Evolutionary conservation across 805 yeast genomes (phyloP).

Genomic region (Ogataea wickerhamii): DNA sequence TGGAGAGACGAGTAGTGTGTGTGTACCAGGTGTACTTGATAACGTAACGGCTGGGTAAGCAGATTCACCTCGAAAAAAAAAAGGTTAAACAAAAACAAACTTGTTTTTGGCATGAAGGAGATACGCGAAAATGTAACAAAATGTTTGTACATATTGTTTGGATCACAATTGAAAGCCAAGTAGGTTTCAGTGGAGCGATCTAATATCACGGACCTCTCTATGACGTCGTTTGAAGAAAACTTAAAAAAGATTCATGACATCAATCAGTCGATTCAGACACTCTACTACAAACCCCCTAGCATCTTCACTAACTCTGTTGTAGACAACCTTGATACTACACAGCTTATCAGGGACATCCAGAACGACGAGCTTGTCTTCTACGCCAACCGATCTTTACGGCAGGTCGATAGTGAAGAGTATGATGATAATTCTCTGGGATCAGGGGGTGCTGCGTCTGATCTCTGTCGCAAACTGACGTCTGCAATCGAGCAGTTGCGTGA

Average conservation of each 20-base stretch:
- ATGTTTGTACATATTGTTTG: too few species aligned
- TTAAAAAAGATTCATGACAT: constrained; percentile 15
- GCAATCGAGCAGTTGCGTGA: constrained; percentile 13
- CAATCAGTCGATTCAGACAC: constrained; percentile 20
- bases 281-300: constrained; percentile 20
- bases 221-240: constrained; percentile 17
- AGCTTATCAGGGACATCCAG: constrained; percentile 23
- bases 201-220: too few species aligned
- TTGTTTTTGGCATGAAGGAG: too few species aligned
- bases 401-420: constrained; percentile 21
- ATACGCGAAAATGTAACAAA: too few species aligned
- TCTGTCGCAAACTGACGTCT: constrained; percentile 3
- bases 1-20: constrained; percentile 73
- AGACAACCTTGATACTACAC: constrained; percentile 19
- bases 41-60: too few species aligned
- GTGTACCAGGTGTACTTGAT: background rate
- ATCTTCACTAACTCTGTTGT: constrained; percentile 23
- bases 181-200: too few species aligned
- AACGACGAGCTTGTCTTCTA: constrained; percentile 18
- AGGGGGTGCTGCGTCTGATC: background rate
- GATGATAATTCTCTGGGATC: constrained; percentile 6
- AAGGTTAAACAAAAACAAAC: too few species aligned
- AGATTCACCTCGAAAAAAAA: too few species aligned
- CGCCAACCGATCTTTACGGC: constrained; percentile 17
- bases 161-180: too few species aligned